Percentiles rank a stretch among this genome's conserved stretches.
These are phyloP conservation scores for Hyaloperonospora brassicae DNA, from an alignment of 352 stramenopile genomes.

Conservation along the genomic window DNA sequence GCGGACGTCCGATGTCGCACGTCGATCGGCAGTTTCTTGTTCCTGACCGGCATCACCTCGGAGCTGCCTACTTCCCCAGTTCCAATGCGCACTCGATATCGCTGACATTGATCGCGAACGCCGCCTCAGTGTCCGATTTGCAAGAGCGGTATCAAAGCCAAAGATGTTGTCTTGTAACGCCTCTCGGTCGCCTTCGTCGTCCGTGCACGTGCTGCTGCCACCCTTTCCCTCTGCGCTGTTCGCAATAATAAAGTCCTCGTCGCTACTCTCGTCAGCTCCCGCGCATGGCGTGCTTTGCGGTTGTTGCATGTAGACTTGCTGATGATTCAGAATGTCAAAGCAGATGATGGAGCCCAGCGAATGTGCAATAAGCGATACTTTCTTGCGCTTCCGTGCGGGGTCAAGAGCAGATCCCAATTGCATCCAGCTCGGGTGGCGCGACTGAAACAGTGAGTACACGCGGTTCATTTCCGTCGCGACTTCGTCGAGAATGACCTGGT, in stretches of 20 bases:
- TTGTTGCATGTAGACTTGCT: slow-evolving; percentile 39
- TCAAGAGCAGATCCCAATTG: slow-evolving; percentile 6
- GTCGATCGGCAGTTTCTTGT: slow-evolving; percentile 5
- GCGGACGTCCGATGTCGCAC: slow-evolving; percentile 4
- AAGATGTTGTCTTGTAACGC: slow-evolving; percentile 15
- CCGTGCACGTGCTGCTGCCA: slow-evolving; percentile 15
- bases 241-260: slow-evolving; percentile 23
- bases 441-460: slow-evolving; percentile 69
- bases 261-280: slow-evolving; percentile 30
- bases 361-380: slow-evolving; percentile 84
- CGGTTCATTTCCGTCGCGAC: slow-evolving; percentile 89
- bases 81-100: slow-evolving; percentile 17
- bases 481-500: slow-evolving; percentile 88
- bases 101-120: slow-evolving; percentile 42
- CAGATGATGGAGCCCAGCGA: slow-evolving; percentile 88
- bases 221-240: slow-evolving; percentile 13
- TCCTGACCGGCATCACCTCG: slow-evolving; percentile 7
- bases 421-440: slow-evolving; percentile 47
- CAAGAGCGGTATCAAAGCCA: slow-evolving; percentile 31
- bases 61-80: slow-evolving; percentile 11
- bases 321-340: slow-evolving; percentile 87
- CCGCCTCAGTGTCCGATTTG: slow-evolving; percentile 21
- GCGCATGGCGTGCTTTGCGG: slow-evolving; percentile 20
- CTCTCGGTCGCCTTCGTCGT: slow-evolving; percentile 9
- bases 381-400: slow-evolving; percentile 34